Percentiles rank a stretch among this genome's conserved stretches.
phyloP scores from a whole-genome alignment of 352 stramenopile genomes.

The Globisporangium yorkense region DNA sequence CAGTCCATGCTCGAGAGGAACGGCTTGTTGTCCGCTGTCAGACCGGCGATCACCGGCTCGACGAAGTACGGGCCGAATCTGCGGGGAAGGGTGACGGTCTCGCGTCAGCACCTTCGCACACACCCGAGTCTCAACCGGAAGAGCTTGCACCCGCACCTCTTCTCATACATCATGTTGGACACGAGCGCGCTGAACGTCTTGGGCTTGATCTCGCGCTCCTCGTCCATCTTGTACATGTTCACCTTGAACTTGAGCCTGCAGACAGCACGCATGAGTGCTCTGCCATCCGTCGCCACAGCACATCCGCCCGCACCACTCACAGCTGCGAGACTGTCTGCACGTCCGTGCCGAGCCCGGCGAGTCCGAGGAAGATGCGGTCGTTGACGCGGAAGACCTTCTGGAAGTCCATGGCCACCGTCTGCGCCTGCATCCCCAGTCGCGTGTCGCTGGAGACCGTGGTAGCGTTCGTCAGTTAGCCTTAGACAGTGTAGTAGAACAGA shows the following conservation, averaged over 20 bases:
- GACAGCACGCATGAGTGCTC: not conserved
- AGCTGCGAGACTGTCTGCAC: constrained; percentile 97
- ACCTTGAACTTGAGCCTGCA: constrained; percentile 87
- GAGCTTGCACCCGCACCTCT: constrained; percentile 46
- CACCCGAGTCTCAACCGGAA: no score
- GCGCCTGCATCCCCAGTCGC: constrained; percentile 93
- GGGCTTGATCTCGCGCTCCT: constrained; percentile 98
- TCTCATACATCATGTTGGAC: constrained; percentile 97
- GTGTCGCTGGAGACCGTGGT: constrained; percentile 73
- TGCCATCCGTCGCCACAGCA: not conserved
- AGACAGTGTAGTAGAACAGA: not conserved
- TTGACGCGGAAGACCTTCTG: constrained; percentile 98
- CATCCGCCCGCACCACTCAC: constrained; percentile 12
- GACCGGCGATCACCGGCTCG: constrained; percentile 96
- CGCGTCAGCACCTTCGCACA: no score
- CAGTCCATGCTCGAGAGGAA: constrained; percentile 98
- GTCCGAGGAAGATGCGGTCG: constrained; percentile 94
- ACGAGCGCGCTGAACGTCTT: constrained; percentile 96
- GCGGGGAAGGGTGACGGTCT: not conserved
- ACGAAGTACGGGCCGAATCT: constrained; percentile 98
- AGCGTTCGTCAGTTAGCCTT: not conserved
- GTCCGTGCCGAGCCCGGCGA: constrained; percentile 97
- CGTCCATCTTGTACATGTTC: constrained; percentile 98
- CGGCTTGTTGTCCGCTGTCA: constrained; percentile 93
- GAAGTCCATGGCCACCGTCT: constrained; percentile 98